Evolutionary conservation across 1,284 basidiomycete species (phyloP), one percentile per base, ranked within the genome.

Genomic region (Leccinum pallidistipes): DNA sequence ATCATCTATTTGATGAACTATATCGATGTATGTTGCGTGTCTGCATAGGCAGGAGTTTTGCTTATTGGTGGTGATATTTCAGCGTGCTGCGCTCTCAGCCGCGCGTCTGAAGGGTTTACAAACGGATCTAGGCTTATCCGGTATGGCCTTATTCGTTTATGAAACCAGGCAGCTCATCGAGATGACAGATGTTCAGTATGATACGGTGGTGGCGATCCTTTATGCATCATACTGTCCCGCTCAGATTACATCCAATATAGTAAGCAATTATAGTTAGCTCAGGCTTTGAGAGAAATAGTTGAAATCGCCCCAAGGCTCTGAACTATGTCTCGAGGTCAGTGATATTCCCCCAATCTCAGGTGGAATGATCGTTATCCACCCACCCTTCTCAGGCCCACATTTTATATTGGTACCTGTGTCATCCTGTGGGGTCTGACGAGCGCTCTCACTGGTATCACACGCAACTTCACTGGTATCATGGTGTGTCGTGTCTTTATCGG

Each of bases 221-320:
- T 88, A 83, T 63, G 85, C 77, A 3, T 83, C 85, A 0, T 87
- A 87, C 61, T 81, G 81, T 50, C 85, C 86, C 1, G 81, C 82
- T 8, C 85, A 88, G 68, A 81, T 88, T 52, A 86, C 86, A 3
- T 87, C 85, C 0, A 88, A 88, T 60, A 87, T 89, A 82, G 85
- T 83, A 60, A 27, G 75, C 24, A 16, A 32, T n/a, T 36, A 11
- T 21, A 34, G 10, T 34, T 21, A 16, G 0, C 32, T 52, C 14
- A 5, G 14, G 29, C 10, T 52, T 2, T 29, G 49, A 29, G n/a
- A n/a, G n/a, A n/a, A 29, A 0, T 24, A 10, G n/a, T 16, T 54
- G 52, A 32, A 24, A 16, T 16, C 12, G 14, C 8, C 16, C 12
- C n/a, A n/a, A 54, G 52, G 32, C 5, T 10, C 32, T 54, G 12